Base-by-base conservation (phyloP, 106 monocot species). In the Dioscorea dumetorum region DNA sequence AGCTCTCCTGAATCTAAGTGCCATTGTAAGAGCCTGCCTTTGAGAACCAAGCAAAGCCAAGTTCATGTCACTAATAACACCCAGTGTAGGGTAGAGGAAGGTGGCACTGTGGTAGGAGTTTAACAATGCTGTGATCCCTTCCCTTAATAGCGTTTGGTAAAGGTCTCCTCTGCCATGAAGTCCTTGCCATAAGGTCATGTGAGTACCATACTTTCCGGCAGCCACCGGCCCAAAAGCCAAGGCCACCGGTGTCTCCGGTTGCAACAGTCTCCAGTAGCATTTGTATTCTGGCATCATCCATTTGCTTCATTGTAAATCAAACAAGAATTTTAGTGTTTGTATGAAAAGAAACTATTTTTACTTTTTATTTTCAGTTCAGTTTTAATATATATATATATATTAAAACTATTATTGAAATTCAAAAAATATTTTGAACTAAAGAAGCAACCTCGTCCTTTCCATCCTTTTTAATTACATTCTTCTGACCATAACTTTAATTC, bases 261-360 rank as follows among this genome's bases (percentile, higher is more conserved):
- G 21, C 61, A 89, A 77, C 51, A 85, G 66, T 61, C 61, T 82
- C 89, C 89, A 89, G 79, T 85, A 49, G 76, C 89, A 89, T 48
- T 69, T 69, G 77, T 49, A 84, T 28, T 80, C 68, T 16, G 79
- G 80, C 82, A 72, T 82, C 67, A 82, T 64, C 89, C 89, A 89
- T 69, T 77, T 82, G 19, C 88, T 88, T 20, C 41, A 41, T 41
- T 5, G 6, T 3, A 28, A 28, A 28, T 1, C 3, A 3, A 3
- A 28, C 2, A 28, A 28, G 3, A 28, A 28, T 28, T 28, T 28
- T 28, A 28, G 28, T 28, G 28, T 28, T 28, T n/a, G n/a, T n/a
- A n/a, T n/a, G n/a, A n/a, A n/a, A 28, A 28, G 28, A 28, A 28
- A 28, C 28, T 28, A 28, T 28, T 28, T 28, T 28, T 28, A 28